Evolutionary conservation across 768 basidiomycete genomes (phyloP), one percentile per base, ranked within the genome.

Genomic region (Leccinum subgranulosum): DNA sequence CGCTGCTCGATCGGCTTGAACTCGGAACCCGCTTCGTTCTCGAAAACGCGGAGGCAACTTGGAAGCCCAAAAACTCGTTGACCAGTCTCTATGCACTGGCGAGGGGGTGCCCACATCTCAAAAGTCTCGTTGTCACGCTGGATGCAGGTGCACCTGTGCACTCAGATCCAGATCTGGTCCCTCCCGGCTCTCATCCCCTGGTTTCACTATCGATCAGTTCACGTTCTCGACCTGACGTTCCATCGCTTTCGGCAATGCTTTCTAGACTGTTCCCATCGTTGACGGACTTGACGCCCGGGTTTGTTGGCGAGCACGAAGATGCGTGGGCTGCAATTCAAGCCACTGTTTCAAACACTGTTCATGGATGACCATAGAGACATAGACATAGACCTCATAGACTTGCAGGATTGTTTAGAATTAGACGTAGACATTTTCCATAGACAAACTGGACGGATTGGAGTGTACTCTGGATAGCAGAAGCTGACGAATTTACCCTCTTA

Each of bases 1-100:
- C 80, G 15, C 56, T 64, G 41, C 71, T 83, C 6, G 64, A 71
- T 9, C 69, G 73, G 48, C 74, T 83, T 31, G 75, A 81, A 55
- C 56, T 83, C 11, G 78, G 79, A 1, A 62, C 66, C 2, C 52
- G 62, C 4, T 64, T 64, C 23, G 69, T 66, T 4, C 62, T 66
- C 12, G 68, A 74, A 50, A 67, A 69, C 11, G 45, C 17, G 6
- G 61, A 57, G 49, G 36, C 46, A 17, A 53, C 27, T 14, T 71
- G 69, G 69, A 58, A 43, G 1, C 63, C 69, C 12, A 54, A 41
- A 31, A 48, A 23, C 14, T 67, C 67, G 29, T 21, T 69, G 46
- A 53, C 57, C 31, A 60, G 61, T 15, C 63, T 71, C 6, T 53
- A 21, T 6, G 34, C 49, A 17, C 19, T 71, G 53, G 61, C 65